Evolutionary conservation across 208 protist species (phyloP).

Genomic region (Zelonia costaricensis): DNA sequence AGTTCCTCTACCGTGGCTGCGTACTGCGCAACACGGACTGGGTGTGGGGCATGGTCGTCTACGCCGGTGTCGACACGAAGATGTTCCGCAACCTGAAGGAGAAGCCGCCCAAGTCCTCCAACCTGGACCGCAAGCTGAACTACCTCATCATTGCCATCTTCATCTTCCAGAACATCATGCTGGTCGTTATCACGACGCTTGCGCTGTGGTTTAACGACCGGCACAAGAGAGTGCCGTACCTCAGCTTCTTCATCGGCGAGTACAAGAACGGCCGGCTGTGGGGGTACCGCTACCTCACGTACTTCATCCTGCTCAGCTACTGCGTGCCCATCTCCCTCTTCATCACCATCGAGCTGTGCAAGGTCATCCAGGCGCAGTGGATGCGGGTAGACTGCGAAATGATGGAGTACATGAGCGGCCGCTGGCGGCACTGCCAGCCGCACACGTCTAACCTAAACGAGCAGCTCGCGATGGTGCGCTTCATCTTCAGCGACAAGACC

Average conservation of each 20-base stretch:
- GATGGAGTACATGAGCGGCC: conserved; percentile 77
- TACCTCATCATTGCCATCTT: conserved; percentile 79
- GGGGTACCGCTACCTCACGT: conserved; percentile 83
- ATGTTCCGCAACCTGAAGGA: conserved; percentile 91
- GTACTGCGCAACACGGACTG: conserved; percentile 93
- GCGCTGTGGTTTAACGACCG: conserved; percentile 55
- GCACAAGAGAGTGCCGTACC: conserved; percentile 67
- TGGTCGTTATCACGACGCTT: conserved; percentile 72
- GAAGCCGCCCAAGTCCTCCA: conserved; percentile 85
- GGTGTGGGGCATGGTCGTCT: conserved; percentile 93
- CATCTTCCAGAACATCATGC: conserved; percentile 68
- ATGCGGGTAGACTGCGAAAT: conserved; percentile 84
- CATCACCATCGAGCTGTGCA: conserved; percentile 91
- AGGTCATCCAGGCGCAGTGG: conserved; percentile 90
- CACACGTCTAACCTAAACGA: conserved; percentile 94
- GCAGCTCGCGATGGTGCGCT: conserved; percentile 85
- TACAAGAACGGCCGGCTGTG: conserved; percentile 39
- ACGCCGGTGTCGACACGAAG: conserved; percentile 92
- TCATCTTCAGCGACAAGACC: conserved; percentile 94
- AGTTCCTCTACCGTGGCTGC: conserved; percentile 92
- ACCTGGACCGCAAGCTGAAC: conserved; percentile 87
- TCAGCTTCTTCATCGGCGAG: conserved; percentile 59
- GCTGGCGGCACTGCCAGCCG: conserved; percentile 68
- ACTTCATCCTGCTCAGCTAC: conserved; percentile 91
- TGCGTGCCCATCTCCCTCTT: conserved; percentile 94